Conservation (phyloP, 1,284 basidiomycete genomes). For the Porodaedalea pini region DNA sequence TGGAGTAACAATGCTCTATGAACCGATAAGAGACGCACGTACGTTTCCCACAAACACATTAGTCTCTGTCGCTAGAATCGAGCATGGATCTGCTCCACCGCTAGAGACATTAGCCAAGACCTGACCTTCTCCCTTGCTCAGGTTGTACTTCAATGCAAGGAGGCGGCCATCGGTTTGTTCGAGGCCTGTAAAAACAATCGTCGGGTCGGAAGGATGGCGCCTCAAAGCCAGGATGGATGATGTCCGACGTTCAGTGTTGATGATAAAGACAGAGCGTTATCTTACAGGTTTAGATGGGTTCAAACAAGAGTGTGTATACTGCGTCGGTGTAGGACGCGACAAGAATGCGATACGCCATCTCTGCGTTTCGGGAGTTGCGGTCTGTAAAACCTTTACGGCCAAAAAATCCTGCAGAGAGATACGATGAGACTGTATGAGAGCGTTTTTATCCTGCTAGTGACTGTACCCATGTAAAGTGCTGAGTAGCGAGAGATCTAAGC, state of each 20-base stretch:
- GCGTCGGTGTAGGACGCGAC: constrained; percentile 62
- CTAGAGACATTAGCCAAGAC: constrained; percentile 45
- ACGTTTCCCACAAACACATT: constrained; percentile 67
- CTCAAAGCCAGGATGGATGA: constrained; percentile 67
- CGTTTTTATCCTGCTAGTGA: background rate
- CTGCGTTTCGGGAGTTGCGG: background rate
- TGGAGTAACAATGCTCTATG: background rate
- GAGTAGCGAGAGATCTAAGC: background rate
- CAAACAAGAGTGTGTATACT: constrained; percentile 48
- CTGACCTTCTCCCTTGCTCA: constrained; percentile 39
- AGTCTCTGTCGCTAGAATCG: constrained; percentile 45
- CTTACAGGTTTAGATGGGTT: constrained; percentile 26
- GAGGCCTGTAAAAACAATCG: constrained; percentile 48
- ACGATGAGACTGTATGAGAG: background rate
- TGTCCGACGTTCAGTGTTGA: constrained; percentile 51
- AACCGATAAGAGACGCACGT: constrained; percentile 28
- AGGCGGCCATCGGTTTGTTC: constrained; percentile 61
- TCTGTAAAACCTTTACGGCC: background rate
- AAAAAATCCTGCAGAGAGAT: background rate
- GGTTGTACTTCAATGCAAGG: constrained; percentile 49
- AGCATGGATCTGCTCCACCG: constrained; percentile 60
- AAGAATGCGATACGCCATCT: constrained; percentile 45
- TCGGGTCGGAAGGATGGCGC: constrained; percentile 49
- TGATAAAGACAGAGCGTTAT: constrained; percentile 39
- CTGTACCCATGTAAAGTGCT: background rate